A percentile compares a stretch with the other conserved stretches of the same genome.
Evolutionary conservation across 129 eudicot genomes (phyloP).

Genomic region (Artemisia tridentata): DNA sequence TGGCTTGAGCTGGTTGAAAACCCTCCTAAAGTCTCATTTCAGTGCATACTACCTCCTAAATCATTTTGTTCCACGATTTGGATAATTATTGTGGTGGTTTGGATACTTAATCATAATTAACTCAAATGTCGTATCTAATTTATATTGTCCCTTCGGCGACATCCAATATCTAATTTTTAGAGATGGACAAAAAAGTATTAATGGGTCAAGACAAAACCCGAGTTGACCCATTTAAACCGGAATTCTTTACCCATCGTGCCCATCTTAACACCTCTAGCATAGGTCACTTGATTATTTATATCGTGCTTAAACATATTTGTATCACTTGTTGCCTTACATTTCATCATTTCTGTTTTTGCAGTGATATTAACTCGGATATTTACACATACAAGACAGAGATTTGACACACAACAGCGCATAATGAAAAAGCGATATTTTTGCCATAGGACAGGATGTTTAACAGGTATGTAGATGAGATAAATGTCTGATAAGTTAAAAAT

Average conservation of each 20-base stretch:
- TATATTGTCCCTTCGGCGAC: too few species aligned
- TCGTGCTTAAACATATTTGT: not conserved
- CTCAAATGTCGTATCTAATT: too few species aligned
- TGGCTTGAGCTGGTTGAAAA: conserved; percentile 5
- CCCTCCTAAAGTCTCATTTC: not conserved
- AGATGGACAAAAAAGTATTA: too few species aligned
- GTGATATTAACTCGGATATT: conserved; percentile 23
- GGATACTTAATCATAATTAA: too few species aligned
- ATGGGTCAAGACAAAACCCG: too few species aligned
- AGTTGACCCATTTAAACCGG: not conserved
- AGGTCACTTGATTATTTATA: not conserved
- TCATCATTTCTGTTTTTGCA: conserved; percentile 13
- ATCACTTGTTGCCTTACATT: not conserved
- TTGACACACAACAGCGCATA: conserved; percentile 8
- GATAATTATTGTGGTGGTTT: too few species aligned
- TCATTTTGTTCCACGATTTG: not conserved
- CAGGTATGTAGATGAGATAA: conserved; percentile 1
- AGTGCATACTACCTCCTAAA: not conserved
- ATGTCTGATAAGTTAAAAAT: too few species aligned
- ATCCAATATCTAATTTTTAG: too few species aligned
- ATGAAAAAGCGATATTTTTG: conserved; percentile 9
- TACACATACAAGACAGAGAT: conserved; percentile 28
- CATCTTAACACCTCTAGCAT: not conserved
- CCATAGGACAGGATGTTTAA: conserved; percentile 21
- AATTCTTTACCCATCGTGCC: not conserved